Percentiles rank a stretch among this genome's conserved stretches.
These are phyloP conservation scores for Crotalaria pallida DNA, from an alignment of 306 rosid species.

Conservation along the genomic window DNA sequence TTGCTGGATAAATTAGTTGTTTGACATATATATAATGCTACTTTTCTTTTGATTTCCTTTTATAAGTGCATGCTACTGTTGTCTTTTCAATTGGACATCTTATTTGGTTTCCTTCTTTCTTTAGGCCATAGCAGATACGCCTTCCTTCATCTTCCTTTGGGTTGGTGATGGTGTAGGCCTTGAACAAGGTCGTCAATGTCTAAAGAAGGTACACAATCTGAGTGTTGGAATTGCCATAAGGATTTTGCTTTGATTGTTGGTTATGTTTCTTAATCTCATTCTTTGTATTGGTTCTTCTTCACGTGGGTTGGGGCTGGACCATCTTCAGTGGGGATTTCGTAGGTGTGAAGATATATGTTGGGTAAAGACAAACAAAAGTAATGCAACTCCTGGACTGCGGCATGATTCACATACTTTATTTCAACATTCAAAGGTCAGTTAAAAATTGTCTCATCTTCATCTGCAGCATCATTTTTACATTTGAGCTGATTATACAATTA, in stretches of 20 bases:
- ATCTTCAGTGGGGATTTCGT: constrained; percentile 94
- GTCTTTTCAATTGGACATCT: constrained; percentile 24
- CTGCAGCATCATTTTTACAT: constrained; percentile 12
- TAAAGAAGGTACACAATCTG: constrained; percentile 67
- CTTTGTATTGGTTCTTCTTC: neutral
- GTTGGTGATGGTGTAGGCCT: constrained; percentile 98
- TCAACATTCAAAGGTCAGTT: constrained; percentile 96
- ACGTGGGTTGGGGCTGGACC: constrained; percentile 27
- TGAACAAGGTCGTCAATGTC: constrained; percentile 99
- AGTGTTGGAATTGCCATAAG: neutral
- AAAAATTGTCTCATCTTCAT: neutral
- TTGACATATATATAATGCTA: neutral
- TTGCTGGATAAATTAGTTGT: neutral
- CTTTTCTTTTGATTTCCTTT: neutral
- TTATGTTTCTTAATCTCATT: no score
- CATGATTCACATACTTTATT: constrained; percentile 95
- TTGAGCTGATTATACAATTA: neutral
- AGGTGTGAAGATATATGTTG: constrained; percentile 99
- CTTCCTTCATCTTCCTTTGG: constrained; percentile 98
- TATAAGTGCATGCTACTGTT: constrained; percentile 5
- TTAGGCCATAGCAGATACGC: constrained; percentile 98
- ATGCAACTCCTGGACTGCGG: constrained; percentile 84
- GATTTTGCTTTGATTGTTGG: neutral
- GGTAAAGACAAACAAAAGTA: constrained; percentile 96
- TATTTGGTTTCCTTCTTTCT: constrained; percentile 11